Percentiles rank a stretch among this genome's conserved stretches.
Conservation (phyloP, 1,284 basidiomycete species). For the Ganoderma sinense region DNA sequence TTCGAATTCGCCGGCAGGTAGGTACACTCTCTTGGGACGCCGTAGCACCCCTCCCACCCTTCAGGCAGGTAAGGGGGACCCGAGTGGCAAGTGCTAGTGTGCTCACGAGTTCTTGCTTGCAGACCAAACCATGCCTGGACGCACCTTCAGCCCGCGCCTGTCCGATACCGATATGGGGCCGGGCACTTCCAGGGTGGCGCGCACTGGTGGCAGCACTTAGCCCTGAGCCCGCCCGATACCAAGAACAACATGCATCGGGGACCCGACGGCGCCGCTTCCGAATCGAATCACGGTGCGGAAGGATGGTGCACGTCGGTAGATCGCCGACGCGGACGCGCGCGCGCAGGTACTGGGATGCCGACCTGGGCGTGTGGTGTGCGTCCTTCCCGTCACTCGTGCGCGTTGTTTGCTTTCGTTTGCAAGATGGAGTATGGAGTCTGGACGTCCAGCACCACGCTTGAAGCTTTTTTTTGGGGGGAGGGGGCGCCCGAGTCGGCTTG, state of each 20-base stretch:
- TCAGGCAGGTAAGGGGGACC: too few species aligned
- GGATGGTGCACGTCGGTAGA: background rate
- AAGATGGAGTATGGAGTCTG: background rate
- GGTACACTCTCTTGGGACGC: background rate
- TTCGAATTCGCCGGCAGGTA: background rate
- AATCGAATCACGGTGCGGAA: background rate
- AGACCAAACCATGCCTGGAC: too few species aligned
- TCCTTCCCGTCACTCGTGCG: background rate
- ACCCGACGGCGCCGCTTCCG: background rate
- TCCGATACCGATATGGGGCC: too few species aligned
- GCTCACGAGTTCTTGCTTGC: too few species aligned
- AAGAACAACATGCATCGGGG: background rate
- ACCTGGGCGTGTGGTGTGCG: background rate
- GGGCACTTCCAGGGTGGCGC: background rate
- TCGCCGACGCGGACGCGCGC: background rate
- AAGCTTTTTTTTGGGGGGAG: too few species aligned
- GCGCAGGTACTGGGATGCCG: background rate
- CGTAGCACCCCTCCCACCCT: background rate
- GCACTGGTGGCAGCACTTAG: background rate
- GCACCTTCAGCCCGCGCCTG: too few species aligned
- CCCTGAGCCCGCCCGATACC: background rate
- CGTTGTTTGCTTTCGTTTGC: background rate
- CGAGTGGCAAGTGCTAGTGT: background rate
- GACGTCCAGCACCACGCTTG: too few species aligned
- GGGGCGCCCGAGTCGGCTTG: background rate